Evolutionary conservation across 2,329 filamentous ascomycete genomes (phyloP), one percentile per base, ranked within the genome.

Genomic region (Phialophora chinensis): DNA sequence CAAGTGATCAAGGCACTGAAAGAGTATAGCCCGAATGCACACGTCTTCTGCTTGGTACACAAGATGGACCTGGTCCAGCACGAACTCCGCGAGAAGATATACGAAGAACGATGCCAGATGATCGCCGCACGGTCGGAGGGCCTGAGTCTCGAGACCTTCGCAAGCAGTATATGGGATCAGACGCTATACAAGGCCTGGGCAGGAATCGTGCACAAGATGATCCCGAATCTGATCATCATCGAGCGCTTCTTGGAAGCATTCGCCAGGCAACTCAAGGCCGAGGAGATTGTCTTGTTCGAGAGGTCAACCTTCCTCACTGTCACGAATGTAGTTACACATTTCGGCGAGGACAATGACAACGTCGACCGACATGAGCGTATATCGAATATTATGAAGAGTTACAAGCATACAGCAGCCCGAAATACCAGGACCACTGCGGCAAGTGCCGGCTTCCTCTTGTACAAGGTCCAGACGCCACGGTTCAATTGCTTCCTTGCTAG

Each of bases 181-280:
- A 96, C 91, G 63, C 84, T 99, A 44, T 99, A 98, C 84, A 96
- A 96, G 79, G 95, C 95, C 1, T 99, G 95, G 95, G 95, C 95
- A 0, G 92, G 91, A 76, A 97, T 99, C 73, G 97, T 99, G 68
- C 95, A 99, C 83, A 93, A 94, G 76, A 85, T 99, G 54, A 95
- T 98, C n/a, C 95, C 95, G 3, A 98, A 98, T 74, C 87, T 97
- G 0, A 84, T 88, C 20, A 87, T 91, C 53, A 97, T 99, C 71
- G 94, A 98, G 80, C 87, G 87, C 23, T 91, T 98, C 77, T 86
- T 99, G 10, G 87, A 87, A 42, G 88, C 92, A 44, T 86, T 99
- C 33, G 93, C 93, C 5, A 86, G 91, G 49, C 88, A 95, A 58
- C 92, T 97, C 70, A 90, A 95, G 77, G 95, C 95, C 1, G 91